These are phyloP conservation scores for Pseudozyma pruni DNA, from an alignment of 1,284 basidiomycete genomes.

Conservation along the genomic window DNA sequence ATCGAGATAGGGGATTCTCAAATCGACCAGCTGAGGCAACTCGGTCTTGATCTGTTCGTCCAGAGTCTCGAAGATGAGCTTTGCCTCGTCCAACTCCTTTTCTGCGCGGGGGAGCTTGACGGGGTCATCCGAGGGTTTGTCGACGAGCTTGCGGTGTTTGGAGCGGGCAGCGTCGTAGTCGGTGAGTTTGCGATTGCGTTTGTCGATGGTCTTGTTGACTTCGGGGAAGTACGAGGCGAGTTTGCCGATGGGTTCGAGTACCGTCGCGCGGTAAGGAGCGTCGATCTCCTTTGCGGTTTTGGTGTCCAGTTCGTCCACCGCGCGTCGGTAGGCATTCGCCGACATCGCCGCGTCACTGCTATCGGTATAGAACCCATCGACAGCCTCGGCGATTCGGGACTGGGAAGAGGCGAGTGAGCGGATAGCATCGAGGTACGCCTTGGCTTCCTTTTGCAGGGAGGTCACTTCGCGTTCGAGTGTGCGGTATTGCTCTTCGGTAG, in stretches of 20 bases:
- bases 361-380: conserved; percentile 87
- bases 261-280: conserved; percentile 89
- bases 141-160: conserved; percentile 78
- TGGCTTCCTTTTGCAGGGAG: conserved; percentile 91
- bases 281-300: conserved; percentile 88
- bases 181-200: conserved; percentile 96
- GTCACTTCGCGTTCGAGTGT: conserved; percentile 74
- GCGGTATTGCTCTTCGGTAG: conserved; percentile 90
- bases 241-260: conserved; percentile 91
- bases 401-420: conserved; percentile 87
- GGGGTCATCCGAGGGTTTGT: conserved; percentile 93
- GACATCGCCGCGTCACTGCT: conserved; percentile 84
- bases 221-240: conserved; percentile 94
- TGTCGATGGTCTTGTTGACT: conserved; percentile 91
- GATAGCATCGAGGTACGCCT: conserved; percentile 94
- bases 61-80: conserved; percentile 90
- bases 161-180: conserved; percentile 95
- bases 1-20: conserved; percentile 96
- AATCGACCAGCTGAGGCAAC: conserved; percentile 89
- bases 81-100: conserved; percentile 91
- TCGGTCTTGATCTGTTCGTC: conserved; percentile 92
- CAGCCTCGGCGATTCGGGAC: conserved; percentile 90
- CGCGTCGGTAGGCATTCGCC: conserved; percentile 92
- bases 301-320: conserved; percentile 91
- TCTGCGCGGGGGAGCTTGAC: conserved; percentile 91